Conservation (phyloP, 2,329 filamentous ascomycete genomes). For the Lasiodiplodia theobromae region DNA sequence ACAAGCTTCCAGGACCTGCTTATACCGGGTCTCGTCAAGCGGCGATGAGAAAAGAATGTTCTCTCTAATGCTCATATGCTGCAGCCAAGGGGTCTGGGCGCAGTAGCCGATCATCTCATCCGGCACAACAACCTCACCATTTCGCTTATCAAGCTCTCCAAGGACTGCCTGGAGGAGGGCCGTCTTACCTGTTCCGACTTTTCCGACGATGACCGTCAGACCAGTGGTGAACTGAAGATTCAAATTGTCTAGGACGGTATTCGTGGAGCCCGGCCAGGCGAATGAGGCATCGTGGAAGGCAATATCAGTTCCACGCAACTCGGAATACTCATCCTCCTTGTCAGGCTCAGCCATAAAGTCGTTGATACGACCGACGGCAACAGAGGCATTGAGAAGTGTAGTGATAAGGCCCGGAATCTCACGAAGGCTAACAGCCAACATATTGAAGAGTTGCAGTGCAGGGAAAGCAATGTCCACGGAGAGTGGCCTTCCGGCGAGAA, state of each 20-base stretch:
- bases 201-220: constrained; percentile 67
- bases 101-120: constrained; percentile 69
- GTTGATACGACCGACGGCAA: constrained; percentile 82
- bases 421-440: constrained; percentile 76
- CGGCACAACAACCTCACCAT: constrained; percentile 60
- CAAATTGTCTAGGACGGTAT: constrained; percentile 62
- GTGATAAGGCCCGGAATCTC: constrained; percentile 80
- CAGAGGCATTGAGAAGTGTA: constrained; percentile 79
- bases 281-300: constrained; percentile 72
- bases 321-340: constrained; percentile 63
- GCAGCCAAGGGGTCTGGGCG: constrained; percentile 71
- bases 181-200: constrained; percentile 70
- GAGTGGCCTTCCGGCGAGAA: constrained; percentile 70
- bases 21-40: constrained; percentile 74
- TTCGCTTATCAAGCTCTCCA: constrained; percentile 63
- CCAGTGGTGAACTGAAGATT: constrained; percentile 63
- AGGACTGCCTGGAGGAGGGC: constrained; percentile 66
- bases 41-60: constrained; percentile 71
- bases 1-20: constrained; percentile 71
- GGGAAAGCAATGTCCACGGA: constrained; percentile 87
- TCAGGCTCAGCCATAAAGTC: constrained; percentile 87
- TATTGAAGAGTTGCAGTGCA: constrained; percentile 78
- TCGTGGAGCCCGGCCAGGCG: constrained; percentile 75
- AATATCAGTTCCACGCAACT: constrained; percentile 50
- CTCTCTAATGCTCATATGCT: constrained; percentile 73